Percentiles rank a stretch among this genome's conserved stretches.
Conservation (phyloP, 306 rosid genomes). For the Luffa acutangula region DNA sequence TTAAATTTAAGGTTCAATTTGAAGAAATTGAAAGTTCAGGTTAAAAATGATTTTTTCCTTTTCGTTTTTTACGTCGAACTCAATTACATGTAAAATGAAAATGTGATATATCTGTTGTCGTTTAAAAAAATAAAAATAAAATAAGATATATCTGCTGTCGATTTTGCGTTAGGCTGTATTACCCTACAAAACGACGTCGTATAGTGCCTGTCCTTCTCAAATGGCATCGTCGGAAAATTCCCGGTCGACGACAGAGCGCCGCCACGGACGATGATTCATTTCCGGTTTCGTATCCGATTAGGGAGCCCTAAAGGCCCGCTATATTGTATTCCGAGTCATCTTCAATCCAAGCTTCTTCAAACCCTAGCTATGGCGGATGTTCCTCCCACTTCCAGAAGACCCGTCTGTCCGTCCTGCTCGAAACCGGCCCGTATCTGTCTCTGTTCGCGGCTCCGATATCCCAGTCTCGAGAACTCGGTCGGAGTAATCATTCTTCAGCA, state of each 20-base stretch:
- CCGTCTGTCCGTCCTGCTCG: conserved; percentile 60
- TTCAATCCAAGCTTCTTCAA: conserved; percentile 2
- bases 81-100: no score
- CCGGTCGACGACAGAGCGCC: background rate
- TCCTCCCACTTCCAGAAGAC: conserved; percentile 40
- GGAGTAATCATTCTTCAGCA: conserved; percentile 72
- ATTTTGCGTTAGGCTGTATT: no score
- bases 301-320: background rate
- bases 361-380: conserved; percentile 26
- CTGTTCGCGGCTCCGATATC: conserved; percentile 47
- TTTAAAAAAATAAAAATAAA: no score
- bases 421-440: conserved; percentile 68
- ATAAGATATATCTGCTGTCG: no score
- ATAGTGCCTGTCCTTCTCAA: no score
- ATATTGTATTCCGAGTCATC: background rate
- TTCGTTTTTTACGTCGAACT: no score
- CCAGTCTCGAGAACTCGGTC: conserved; percentile 43
- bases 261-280: background rate
- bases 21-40: no score
- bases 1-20: no score
- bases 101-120: no score
- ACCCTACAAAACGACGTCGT: no score
- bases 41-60: no score
- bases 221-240: background rate
- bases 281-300: background rate